Percentiles rank a stretch among this genome's conserved stretches.
Conservation (phyloP, 106 monocot genomes). For the Ottelia alismoides region DNA sequence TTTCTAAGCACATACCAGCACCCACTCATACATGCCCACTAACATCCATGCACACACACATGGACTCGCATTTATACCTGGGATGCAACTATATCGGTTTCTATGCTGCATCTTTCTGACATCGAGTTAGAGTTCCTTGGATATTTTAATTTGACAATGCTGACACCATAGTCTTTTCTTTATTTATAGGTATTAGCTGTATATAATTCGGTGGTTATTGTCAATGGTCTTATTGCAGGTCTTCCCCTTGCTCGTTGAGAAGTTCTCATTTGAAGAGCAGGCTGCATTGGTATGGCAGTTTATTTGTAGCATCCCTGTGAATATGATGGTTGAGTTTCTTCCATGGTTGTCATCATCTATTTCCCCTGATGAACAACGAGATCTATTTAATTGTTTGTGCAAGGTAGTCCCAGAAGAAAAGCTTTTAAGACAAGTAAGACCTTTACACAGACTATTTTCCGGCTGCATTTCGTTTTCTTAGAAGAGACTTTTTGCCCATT, state of each 20-base stretch:
- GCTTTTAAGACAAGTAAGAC: slow-evolving; percentile 85
- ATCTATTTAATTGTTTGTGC: slow-evolving; percentile 66
- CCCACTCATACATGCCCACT: too few relatives aligned
- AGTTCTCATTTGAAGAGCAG: slow-evolving; percentile 90
- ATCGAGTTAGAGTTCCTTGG: too few relatives aligned
- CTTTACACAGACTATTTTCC: not conserved
- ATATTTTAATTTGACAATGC: too few relatives aligned
- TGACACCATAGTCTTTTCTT: too few relatives aligned
- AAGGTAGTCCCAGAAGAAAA: slow-evolving; percentile 87
- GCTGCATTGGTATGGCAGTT: slow-evolving; percentile 95
- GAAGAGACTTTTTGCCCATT: not conserved
- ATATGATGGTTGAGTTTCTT: slow-evolving; percentile 84
- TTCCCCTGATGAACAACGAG: slow-evolving; percentile 65
- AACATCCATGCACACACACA: too few relatives aligned
- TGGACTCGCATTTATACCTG: too few relatives aligned
- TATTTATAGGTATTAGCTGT: too few relatives aligned
- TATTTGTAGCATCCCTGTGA: slow-evolving; percentile 93
- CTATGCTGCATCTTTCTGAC: too few relatives aligned
- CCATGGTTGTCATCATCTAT: slow-evolving; percentile 86
- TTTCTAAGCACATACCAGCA: too few relatives aligned
- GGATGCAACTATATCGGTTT: too few relatives aligned
- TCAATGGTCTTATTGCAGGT: too few relatives aligned
- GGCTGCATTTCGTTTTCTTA: not conserved
- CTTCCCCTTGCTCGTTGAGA: slow-evolving; percentile 85
- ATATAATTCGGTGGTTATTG: too few relatives aligned